Base-by-base conservation (phyloP, 208 protist genomes). In the Wallacemonas sp. region DNA sequence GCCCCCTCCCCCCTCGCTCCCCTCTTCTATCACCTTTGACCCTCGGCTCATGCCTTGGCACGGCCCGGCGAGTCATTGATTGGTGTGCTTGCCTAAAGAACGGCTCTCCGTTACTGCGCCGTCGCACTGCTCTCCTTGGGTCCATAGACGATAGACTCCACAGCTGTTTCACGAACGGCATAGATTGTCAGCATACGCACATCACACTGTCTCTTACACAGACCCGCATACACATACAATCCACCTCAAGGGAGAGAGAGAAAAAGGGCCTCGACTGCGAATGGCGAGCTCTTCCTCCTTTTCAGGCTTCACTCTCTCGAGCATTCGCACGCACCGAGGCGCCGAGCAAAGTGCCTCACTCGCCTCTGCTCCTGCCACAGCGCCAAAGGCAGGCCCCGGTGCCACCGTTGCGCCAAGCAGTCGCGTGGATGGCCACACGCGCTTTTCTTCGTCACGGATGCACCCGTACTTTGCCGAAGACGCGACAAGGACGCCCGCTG, bases 251-350 rank as follows among this genome's bases (percentile, higher is more conserved):
- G n/a, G n/a, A n/a, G n/a, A n/a, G n/a, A n/a, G n/a, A n/a, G n/a
- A n/a, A n/a, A n/a, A n/a, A n/a, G n/a, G n/a, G n/a, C n/a, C n/a
- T n/a, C n/a, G n/a, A n/a, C n/a, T n/a, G n/a, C 3, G 6, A 21
- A 45, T 33, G 33, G 6, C 62, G 45, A 8, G 45, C 44, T 41
- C 26, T n/a, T n/a, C n/a, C 30, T 37, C 55, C 44, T 13, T 50
- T 58, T 57, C 66, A 41, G 55, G 45, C 42, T 19, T 62, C 29
- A 29, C 66, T 41, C 19, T 68, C 39, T 61, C 63, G 50, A 37
- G 42, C 50, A 57, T 57, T 24, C 50, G 50, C 29, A 27, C 30
- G 32, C 15, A 41, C 5, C 12, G 38, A 3, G 27, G 0, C 26
- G 37, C 50, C 9, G 53, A 22, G 15, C 36, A n/a, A 1, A 50